Percentiles rank a stretch among this genome's conserved stretches.
Evolutionary conservation across 202 grass and related monocot genomes (phyloP).

Genomic region (Schoenoplectus tabernaemontani): DNA sequence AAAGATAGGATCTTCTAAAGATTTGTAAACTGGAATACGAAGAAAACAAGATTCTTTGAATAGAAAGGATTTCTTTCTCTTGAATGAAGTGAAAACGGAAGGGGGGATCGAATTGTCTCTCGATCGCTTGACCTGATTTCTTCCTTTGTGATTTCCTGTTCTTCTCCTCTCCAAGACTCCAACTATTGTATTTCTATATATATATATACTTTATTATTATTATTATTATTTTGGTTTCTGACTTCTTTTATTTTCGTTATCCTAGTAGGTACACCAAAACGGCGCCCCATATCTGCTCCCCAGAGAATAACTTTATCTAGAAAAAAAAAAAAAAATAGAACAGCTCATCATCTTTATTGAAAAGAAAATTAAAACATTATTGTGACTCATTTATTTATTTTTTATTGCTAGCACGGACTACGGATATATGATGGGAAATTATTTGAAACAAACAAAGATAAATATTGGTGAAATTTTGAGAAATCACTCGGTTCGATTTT

Average conservation of each 20-base stretch:
- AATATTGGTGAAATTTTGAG: background rate
- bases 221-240: background rate
- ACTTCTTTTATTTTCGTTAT: background rate
- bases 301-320: background rate
- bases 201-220: too few relatives aligned
- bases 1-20: background rate
- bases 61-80: constrained; percentile 18
- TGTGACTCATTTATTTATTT: background rate
- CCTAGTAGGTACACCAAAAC: constrained; percentile 6
- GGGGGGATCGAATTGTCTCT: background rate
- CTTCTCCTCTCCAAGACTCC: background rate
- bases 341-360: background rate
- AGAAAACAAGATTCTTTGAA: constrained; percentile 5
- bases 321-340: background rate
- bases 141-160: constrained; percentile 6
- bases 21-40: background rate
- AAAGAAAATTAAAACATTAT: background rate
- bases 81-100: background rate
- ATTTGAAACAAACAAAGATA: background rate
- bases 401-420: background rate
- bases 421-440: background rate
- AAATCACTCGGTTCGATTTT: background rate
- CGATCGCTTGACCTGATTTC: constrained; percentile 25
- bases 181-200: too few relatives aligned
- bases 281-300: background rate